Base-by-base conservation (phyloP, 176 grass and related monocot genomes). In the Eragrostis nindensis region DNA sequence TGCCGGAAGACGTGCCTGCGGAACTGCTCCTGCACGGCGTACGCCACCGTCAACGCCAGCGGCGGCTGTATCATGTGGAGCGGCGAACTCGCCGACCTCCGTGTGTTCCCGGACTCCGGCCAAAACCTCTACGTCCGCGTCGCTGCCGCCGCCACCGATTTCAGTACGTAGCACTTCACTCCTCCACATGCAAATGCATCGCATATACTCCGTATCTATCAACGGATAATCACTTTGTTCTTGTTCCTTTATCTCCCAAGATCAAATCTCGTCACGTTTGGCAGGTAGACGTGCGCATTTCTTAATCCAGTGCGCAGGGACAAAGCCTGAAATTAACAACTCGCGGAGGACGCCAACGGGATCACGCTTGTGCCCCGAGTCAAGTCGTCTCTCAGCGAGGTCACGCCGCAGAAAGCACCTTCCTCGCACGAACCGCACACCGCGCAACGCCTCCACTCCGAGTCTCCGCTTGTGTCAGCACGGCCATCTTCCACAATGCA, bases 21-120 rank as follows among this genome's bases (percentile, higher is more conserved):
- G n/a, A 86, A 84, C 65, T 94, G 92, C 74, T 84, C 89, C 0
- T 94, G 92, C 80, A 87, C 83, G 38, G 89, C 92, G 14, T 94
- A 94, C 59, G 86, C 80, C 29, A 72, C 22, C 16, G 75, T 77
- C 38, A 89, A 92, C 76, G 32, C 80, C 63, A 89, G 63, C 63
- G 90, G 27, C 41, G 45, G 89, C 1, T 94, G 92, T 76, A 84
- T 94, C 21, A 85, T 73, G 69, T 94, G 92, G 92, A 30, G 24
- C 38, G 67, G 76, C 17, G 86, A 75, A 0, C 73, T 91, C 30
- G 78, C 43, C 21, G 89, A 94, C 82, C 47, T 91, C 21, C 77
- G 80, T 29, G 69, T 82, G 12, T 87, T 79, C 80, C 45, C 79
- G 0, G 52, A 22, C 3, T 83, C 11, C 48, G 92, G 92, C 9